Evolutionary conservation across 257 asterid genomes (phyloP).

Genomic region (Plectranthus barbatus): DNA sequence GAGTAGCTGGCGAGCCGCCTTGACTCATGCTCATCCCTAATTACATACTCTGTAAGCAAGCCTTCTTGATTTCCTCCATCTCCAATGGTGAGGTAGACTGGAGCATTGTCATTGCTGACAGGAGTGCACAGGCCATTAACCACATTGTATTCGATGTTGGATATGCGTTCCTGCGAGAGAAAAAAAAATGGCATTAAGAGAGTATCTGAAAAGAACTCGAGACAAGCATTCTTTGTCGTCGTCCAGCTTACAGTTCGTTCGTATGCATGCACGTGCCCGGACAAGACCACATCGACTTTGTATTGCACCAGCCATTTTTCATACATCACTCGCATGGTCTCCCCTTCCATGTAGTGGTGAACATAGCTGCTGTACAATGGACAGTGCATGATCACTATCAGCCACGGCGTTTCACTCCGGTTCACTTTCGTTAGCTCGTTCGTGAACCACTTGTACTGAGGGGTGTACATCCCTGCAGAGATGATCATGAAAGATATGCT

Average conservation of each 20-base stretch:
- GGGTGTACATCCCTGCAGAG: conserved; percentile 65
- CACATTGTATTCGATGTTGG: conserved; percentile 47
- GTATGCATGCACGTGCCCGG: conserved; percentile 94
- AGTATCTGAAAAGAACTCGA: too few species aligned
- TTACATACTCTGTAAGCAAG: conserved; percentile 35
- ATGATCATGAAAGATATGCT: neutral
- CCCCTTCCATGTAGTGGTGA: conserved; percentile 89
- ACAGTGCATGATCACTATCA: conserved; percentile 69
- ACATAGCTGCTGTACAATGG: conserved; percentile 93
- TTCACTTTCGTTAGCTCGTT: conserved; percentile 68
- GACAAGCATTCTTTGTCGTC: too few species aligned
- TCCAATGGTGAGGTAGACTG: conserved; percentile 54
- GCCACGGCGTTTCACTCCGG: conserved; percentile 83
- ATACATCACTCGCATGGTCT: conserved; percentile 80
- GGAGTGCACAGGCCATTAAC: conserved; percentile 55
- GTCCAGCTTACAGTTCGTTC: conserved; percentile 78
- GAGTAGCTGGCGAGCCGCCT: too few species aligned
- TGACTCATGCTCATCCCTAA: too few species aligned
- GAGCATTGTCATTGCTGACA: conserved; percentile 38
- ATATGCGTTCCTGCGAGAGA: conserved; percentile 40
- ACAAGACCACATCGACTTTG: conserved; percentile 81
- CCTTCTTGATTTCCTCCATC: conserved; percentile 72
- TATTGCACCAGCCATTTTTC: conserved; percentile 64
- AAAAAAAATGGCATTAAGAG: neutral
- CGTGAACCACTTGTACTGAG: conserved; percentile 69